phyloP scores from a whole-genome alignment of 192 early-diverging fungal genomes.

The Backusella parvicylindrica region DNA sequence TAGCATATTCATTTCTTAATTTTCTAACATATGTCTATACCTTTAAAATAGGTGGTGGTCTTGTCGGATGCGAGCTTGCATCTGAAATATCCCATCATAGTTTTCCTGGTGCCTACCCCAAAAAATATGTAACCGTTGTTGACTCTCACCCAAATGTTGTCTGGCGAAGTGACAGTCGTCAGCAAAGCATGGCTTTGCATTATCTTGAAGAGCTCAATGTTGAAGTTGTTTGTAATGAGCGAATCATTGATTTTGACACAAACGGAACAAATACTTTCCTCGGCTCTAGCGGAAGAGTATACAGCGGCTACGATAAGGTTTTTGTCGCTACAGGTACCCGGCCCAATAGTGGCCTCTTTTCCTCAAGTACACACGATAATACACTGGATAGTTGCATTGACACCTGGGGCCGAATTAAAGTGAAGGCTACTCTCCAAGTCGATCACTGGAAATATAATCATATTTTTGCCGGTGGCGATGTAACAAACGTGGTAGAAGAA shows the following conservation, averaged over 20 bases:
- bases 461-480: slow-evolving; percentile 44
- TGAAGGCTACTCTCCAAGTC: slow-evolving; percentile 39
- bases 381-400: slow-evolving; percentile 27
- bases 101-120: slow-evolving; percentile 18
- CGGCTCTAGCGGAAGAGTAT: slow-evolving; percentile 26
- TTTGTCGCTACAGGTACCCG: slow-evolving; percentile 30
- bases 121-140: slow-evolving; percentile 28
- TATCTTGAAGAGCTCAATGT: slow-evolving; percentile 31
- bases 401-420: slow-evolving; percentile 29
- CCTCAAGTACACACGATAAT: neutral
- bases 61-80: slow-evolving; percentile 47
- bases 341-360: slow-evolving; percentile 25
- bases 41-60: slow-evolving; percentile 36
- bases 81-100: slow-evolving; percentile 28
- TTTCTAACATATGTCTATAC: neutral
- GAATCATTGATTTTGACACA: slow-evolving; percentile 26
- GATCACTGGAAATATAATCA: slow-evolving; percentile 29
- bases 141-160: slow-evolving; percentile 25
- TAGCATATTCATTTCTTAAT: neutral
- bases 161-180: slow-evolving; percentile 13
- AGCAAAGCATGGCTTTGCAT: slow-evolving; percentile 10
- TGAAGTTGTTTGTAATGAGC: slow-evolving; percentile 24
- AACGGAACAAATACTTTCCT: slow-evolving; percentile 1
- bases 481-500: slow-evolving; percentile 42
- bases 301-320: slow-evolving; percentile 32